A percentile compares a stretch with the other conserved stretches of the same genome.
Evolutionary conservation across 2,329 filamentous ascomycete genomes (phyloP).

Genomic region (Myriosclerotinia scirpicola): DNA sequence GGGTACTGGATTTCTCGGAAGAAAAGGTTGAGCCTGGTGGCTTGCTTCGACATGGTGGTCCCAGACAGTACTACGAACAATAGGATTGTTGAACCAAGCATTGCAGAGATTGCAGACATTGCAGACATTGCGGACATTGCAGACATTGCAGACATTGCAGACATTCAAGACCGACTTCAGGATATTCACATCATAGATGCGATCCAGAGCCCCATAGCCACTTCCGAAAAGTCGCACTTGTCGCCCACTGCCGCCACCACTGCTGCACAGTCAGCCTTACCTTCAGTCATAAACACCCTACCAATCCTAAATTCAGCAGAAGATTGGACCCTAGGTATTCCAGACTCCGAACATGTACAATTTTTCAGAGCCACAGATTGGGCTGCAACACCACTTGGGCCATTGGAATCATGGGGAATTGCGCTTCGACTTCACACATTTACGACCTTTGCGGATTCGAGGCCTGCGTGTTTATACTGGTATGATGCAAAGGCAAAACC

Average conservation of each 20-base stretch:
- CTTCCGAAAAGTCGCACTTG: not conserved
- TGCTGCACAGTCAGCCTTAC: not conserved
- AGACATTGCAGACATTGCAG: not conserved
- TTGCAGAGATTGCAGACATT: not conserved
- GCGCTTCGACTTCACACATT: slow-evolving; percentile 32
- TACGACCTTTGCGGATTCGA: slow-evolving; percentile 34
- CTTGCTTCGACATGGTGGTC: not conserved
- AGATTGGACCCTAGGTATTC: slow-evolving; percentile 31
- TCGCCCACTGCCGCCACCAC: not conserved
- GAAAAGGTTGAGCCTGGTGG: not conserved
- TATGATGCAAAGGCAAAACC: slow-evolving; percentile 15
- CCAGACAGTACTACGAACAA: not conserved
- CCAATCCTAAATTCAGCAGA: slow-evolving; percentile 7
- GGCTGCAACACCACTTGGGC: slow-evolving; percentile 31
- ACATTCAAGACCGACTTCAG: not conserved
- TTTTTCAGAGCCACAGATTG: slow-evolving; percentile 34
- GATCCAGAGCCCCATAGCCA: not conserved
- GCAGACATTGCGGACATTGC: not conserved
- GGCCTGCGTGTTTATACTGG: slow-evolving; percentile 34
- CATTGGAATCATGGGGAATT: slow-evolving; percentile 30
- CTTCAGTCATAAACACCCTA: not conserved
- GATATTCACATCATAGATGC: not conserved
- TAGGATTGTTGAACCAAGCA: not conserved
- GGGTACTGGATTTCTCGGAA: not conserved
- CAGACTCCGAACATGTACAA: slow-evolving; percentile 30